Evolutionary conservation across 2,329 filamentous ascomycete species (phyloP).

Genomic region (Penicillium sp.): DNA sequence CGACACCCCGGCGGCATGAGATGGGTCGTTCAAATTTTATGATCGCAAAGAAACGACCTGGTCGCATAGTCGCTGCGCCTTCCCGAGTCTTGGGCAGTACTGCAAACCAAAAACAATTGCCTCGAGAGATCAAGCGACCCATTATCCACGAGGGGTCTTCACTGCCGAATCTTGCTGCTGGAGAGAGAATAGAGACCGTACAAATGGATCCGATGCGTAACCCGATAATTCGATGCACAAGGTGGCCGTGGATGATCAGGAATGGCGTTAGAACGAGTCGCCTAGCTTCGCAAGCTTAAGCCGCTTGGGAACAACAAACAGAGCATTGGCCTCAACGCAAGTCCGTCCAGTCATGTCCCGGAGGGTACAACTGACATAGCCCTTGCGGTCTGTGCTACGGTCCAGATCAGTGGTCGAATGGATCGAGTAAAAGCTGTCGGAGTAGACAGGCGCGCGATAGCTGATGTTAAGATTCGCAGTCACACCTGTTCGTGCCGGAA

Average conservation of each 20-base stretch:
- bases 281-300: constrained; percentile 38
- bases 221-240: too few relatives aligned
- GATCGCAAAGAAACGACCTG: too few relatives aligned
- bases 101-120: too few relatives aligned
- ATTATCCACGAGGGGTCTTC: too few relatives aligned
- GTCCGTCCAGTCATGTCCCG: constrained; percentile 45
- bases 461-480: constrained; percentile 54
- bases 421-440: constrained; percentile 60
- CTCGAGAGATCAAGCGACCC: too few relatives aligned
- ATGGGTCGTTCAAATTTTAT: too few relatives aligned
- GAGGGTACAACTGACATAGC: constrained; percentile 31
- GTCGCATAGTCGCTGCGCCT: too few relatives aligned
- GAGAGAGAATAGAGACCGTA: too few relatives aligned
- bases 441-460: constrained; percentile 57
- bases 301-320: constrained; percentile 55
- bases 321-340: constrained; percentile 53
- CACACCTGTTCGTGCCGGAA: constrained; percentile 48
- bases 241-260: constrained; percentile 22
- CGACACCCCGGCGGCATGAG: too few relatives aligned
- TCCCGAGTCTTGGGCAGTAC: too few relatives aligned
- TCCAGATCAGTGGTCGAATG: constrained; percentile 39
- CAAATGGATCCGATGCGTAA: too few relatives aligned
- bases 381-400: constrained; percentile 36
- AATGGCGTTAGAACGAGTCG: constrained; percentile 24
- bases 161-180: too few relatives aligned